Evolutionary conservation across 163 green algal species (phyloP).

Genomic region (Picocystis sp.): DNA sequence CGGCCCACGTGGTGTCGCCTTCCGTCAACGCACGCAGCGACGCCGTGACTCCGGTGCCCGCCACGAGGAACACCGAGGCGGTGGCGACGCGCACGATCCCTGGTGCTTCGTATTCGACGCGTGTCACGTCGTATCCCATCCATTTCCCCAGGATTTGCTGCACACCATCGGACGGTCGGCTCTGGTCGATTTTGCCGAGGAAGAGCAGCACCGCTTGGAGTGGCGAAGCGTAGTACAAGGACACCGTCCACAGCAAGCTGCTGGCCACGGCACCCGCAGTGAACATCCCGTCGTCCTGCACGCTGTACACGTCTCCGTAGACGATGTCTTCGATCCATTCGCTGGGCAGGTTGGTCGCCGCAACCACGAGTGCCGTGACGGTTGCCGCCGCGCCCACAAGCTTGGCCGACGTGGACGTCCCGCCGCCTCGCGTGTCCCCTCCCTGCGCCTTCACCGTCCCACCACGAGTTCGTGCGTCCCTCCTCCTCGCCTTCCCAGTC

Average conservation of each 20-base stretch:
- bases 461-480: too few relatives aligned
- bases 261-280: too few relatives aligned
- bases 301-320: too few relatives aligned
- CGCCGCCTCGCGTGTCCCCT: too few relatives aligned
- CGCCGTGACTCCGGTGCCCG: slow-evolving; percentile 15
- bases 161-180: slow-evolving; percentile 53
- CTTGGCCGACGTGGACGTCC: too few relatives aligned
- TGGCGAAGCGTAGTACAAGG: slow-evolving; percentile 44
- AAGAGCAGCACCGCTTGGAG: slow-evolving; percentile 63
- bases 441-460: too few relatives aligned
- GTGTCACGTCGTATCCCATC: neutral
- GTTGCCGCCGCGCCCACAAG: too few relatives aligned
- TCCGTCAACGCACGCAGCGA: slow-evolving; percentile 11
- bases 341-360: too few relatives aligned
- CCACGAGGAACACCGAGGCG: neutral
- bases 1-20: slow-evolving; percentile 42
- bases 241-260: slow-evolving; percentile 31
- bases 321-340: too few relatives aligned
- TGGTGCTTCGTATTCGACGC: slow-evolving; percentile 10
- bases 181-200: slow-evolving; percentile 49
- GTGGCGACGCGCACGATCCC: neutral
- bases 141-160: slow-evolving; percentile 22
- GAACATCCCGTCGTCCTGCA: too few relatives aligned
- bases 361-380: too few relatives aligned
- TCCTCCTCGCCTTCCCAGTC: too few relatives aligned